Base-by-base conservation (phyloP, 2,329 filamentous ascomycete species). In the Fusarium odoratissimum region DNA sequence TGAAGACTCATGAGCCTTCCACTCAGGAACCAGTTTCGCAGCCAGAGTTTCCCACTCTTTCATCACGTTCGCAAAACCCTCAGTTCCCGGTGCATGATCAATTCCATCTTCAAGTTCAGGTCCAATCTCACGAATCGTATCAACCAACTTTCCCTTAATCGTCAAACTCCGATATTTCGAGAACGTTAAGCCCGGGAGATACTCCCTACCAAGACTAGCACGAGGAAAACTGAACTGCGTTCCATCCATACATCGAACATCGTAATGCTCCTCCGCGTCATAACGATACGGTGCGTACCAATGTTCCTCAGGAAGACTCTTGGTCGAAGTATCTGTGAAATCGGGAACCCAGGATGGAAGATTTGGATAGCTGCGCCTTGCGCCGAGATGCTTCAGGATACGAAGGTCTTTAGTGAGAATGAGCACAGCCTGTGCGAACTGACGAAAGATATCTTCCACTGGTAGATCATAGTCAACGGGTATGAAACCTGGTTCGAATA, bases 281-380 rank as follows among this genome's bases (percentile, higher is more conserved):
- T 13, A 2, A 0, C 45, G 51, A 19, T 33, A 69, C 6, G 63
- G 48, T 35, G 46, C 7, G 10, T 12, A 38, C 63, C 64, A 67
- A 5, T 14, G 0, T 2, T 23, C 3, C 7, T 1, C 6, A 3
- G 28, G 30, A 3, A 64, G 25, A 2, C 38, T 46, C 2, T 42
- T 40, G 2, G 40, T 67, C 0, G 44, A 38, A 16, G 11, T 25
- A 1, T 67, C 31, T 0, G 49, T 63, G 3, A 54, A 71, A 21
- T 71, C 62, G 1, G 68, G 68, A 7, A 71, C 68, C 69, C 69
- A 71, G 0, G 68, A 72, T 4, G 68, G 64, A 28, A 71, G 37
- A 21, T 14, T 16, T 1, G 17, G 6, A 16, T 30, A 46, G 0
- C 11, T 28, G 6, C 23, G 49, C 1, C n/a, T 16, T 12, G 25